These are phyloP conservation scores for Babesia divergens DNA, from an alignment of 169 alveolate species.

Conservation along the genomic window DNA sequence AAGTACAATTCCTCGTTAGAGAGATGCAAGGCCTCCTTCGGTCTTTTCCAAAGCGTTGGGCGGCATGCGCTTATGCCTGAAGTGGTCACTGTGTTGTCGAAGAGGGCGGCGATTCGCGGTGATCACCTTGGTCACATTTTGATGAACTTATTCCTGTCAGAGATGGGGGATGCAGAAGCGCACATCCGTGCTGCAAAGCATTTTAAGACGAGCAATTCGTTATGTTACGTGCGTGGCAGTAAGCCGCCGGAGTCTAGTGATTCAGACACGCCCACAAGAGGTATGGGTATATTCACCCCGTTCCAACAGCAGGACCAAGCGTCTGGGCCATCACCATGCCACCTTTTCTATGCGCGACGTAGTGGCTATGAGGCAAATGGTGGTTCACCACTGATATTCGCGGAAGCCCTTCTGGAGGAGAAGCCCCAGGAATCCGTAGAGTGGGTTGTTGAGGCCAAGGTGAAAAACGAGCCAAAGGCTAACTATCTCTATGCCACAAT, in stretches of 20 bases:
- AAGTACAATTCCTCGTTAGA: conserved; percentile 64
- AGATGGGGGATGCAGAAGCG: conserved; percentile 80
- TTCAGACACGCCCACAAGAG: background rate
- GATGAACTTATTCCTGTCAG: conserved; percentile 78
- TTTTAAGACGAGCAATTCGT: conserved; percentile 61
- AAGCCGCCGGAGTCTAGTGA: background rate
- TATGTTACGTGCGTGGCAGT: conserved; percentile 20
- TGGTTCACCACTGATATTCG: conserved; percentile 54
- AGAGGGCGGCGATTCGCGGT: conserved; percentile 41
- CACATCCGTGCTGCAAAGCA: conserved; percentile 79
- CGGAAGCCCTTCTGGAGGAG: conserved; percentile 56
- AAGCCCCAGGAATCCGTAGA: conserved; percentile 33
- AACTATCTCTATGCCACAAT: conserved; percentile 58
- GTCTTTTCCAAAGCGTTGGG: conserved; percentile 67
- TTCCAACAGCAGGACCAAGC: background rate
- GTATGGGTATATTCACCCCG: background rate
- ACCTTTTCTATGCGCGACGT: conserved; percentile 46
- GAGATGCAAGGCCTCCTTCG: conserved; percentile 70
- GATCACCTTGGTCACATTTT: conserved; percentile 80
- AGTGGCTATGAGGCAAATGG: conserved; percentile 25
- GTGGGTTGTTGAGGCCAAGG: conserved; percentile 53
- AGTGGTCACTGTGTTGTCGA: conserved; percentile 40
- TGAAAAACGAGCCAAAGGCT: conserved; percentile 43
- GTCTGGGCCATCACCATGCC: conserved; percentile 17
- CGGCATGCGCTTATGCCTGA: conserved; percentile 57